Conservation (phyloP, 352 stramenopile species). For the Phytophthora podocarpi region DNA sequence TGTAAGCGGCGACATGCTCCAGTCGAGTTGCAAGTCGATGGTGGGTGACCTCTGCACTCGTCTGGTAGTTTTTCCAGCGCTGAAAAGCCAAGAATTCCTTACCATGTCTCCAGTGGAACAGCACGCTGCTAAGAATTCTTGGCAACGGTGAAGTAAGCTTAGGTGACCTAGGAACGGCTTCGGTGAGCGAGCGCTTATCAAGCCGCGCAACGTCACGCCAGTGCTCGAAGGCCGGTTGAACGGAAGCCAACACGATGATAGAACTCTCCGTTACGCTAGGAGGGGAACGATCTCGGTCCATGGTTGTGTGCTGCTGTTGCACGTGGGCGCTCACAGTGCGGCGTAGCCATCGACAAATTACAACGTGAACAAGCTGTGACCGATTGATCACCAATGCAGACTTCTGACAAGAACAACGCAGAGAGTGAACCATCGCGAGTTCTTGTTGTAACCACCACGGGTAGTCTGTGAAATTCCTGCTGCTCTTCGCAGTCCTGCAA, state of each 20-base stretch:
- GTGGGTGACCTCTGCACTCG: slow-evolving; percentile 26
- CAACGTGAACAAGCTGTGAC: slow-evolving; percentile 24
- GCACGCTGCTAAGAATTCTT: slow-evolving; percentile 21
- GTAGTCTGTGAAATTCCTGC: slow-evolving; percentile 8
- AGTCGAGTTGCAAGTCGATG: slow-evolving; percentile 34
- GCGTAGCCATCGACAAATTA: slow-evolving; percentile 43
- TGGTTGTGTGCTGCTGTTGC: slow-evolving; percentile 1
- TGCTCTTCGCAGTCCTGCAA: not conserved
- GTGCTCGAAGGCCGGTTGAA: slow-evolving; percentile 27
- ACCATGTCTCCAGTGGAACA: slow-evolving; percentile 43
- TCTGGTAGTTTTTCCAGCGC: slow-evolving; percentile 36
- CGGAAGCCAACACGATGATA: slow-evolving; percentile 12
- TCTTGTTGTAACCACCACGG: slow-evolving; percentile 44
- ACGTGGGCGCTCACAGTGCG: not conserved
- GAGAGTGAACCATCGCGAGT: slow-evolving; percentile 32
- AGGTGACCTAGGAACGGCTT: slow-evolving; percentile 8
- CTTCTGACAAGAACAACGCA: slow-evolving; percentile 33
- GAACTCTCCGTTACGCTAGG: slow-evolving; percentile 5
- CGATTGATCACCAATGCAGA: slow-evolving; percentile 7
- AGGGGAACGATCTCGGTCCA: not conserved
- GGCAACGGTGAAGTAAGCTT: slow-evolving; percentile 16
- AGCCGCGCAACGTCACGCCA: slow-evolving; percentile 18
- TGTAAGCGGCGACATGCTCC: slow-evolving; percentile 33
- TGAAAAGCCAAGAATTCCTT: slow-evolving; percentile 41
- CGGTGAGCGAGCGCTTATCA: not conserved